Conservation (phyloP, 2,329 filamentous ascomycete species). For the Phyllachora maydis region DNA sequence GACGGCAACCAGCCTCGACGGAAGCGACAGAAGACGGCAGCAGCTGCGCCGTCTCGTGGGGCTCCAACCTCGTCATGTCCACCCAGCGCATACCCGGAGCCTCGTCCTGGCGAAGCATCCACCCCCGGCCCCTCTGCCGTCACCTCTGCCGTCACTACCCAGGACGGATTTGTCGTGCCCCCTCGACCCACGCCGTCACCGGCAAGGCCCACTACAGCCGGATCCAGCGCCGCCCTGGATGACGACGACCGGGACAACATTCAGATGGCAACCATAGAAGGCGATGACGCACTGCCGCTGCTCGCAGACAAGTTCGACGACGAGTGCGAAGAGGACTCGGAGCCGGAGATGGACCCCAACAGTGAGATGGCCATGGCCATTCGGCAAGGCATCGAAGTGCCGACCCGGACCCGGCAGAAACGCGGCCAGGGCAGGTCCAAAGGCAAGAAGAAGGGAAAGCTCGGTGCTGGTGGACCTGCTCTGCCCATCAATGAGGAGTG, state of each 20-base stretch:
- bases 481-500: constrained; percentile 40
- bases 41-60: constrained; percentile 15
- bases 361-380: constrained; percentile 10
- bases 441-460: constrained; percentile 1
- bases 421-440: constrained; percentile 4
- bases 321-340: neutral
- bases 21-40: constrained; percentile 5
- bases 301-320: constrained; percentile 24
- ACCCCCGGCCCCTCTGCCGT: too few relatives aligned
- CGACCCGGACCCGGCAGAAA: constrained; percentile 4
- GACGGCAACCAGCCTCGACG: constrained; percentile 8
- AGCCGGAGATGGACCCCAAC: constrained; percentile 4
- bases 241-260: constrained; percentile 9
- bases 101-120: too few relatives aligned
- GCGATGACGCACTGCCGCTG: constrained; percentile 7
- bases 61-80: too few relatives aligned
- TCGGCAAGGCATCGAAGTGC: constrained; percentile 8
- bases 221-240: constrained; percentile 3
- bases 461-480: neutral
- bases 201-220: neutral
- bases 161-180: constrained; percentile 50
- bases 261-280: constrained; percentile 3
- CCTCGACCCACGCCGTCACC: constrained; percentile 19
- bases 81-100: too few relatives aligned
- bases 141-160: too few relatives aligned